Evolutionary conservation across 305 asterid genomes (phyloP).

Genomic region (Withania somnifera): DNA sequence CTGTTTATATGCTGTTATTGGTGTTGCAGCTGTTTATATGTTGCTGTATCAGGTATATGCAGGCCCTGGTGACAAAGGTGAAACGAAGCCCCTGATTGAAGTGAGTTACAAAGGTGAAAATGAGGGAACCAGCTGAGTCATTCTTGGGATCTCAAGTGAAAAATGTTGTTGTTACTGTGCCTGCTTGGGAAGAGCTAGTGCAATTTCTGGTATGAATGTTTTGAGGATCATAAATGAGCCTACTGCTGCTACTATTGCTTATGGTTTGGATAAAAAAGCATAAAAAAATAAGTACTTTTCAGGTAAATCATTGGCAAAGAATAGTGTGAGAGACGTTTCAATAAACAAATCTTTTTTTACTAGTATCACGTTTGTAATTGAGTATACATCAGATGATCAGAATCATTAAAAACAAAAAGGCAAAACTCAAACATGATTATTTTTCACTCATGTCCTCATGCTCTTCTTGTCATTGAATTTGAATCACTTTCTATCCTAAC

Average conservation of each 20-base stretch:
- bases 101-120: constrained; percentile 29
- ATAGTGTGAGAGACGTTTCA: constrained; percentile 7
- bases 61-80: constrained; percentile 43
- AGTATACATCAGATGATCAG: constrained; percentile 36
- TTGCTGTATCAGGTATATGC: constrained; percentile 2
- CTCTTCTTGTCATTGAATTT: constrained; percentile 30
- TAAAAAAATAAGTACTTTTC: constrained; percentile 32
- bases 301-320: constrained; percentile 52
- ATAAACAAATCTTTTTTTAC: constrained; percentile 10
- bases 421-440: constrained; percentile 26
- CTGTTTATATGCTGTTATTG: too few species aligned
- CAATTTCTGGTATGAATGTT: constrained; percentile 37
- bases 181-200: constrained; percentile 53
- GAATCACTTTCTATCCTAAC: constrained; percentile 19
- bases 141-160: constrained; percentile 30
- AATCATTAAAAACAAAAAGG: constrained; percentile 23
- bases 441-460: constrained; percentile 18
- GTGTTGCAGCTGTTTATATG: too few species aligned
- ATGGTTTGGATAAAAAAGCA: constrained; percentile 42
- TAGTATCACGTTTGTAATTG: constrained; percentile 41
- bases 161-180: constrained; percentile 44
- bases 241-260: constrained; percentile 56
- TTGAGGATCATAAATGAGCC: constrained; percentile 59
- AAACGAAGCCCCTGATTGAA: constrained; percentile 31
- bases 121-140: constrained; percentile 40